phyloP scores from a whole-genome alignment of 2,329 filamentous ascomycete species.

The Didymella exigua region DNA sequence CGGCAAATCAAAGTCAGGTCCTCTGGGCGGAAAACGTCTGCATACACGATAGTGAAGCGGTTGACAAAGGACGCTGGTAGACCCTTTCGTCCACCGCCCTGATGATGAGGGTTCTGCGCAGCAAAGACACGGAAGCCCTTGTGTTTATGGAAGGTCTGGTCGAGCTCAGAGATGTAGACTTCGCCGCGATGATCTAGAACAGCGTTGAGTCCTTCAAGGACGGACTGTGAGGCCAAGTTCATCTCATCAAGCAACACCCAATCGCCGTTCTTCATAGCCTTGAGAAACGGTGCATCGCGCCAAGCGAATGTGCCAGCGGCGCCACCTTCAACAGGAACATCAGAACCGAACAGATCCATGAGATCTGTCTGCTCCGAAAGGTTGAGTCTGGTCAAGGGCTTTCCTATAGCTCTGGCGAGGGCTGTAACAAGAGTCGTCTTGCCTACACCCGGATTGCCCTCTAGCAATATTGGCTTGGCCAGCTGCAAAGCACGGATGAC shows the following conservation, averaged over 20 bases:
- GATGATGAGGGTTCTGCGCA: conserved; percentile 96
- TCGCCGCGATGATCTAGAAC: conserved; percentile 96
- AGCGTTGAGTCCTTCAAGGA: conserved; percentile 93
- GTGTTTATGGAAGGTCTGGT: conserved; percentile 90
- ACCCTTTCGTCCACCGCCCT: conserved; percentile 93
- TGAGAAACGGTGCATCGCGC: conserved; percentile 93
- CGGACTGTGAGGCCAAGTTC: conserved; percentile 96
- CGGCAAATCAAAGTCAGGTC: conserved; percentile 83
- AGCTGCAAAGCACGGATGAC: conserved; percentile 88
- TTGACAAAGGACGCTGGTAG: conserved; percentile 96
- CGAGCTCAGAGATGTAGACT: conserved; percentile 92
- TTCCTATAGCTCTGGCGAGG: conserved; percentile 77
- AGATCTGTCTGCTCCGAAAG: conserved; percentile 97
- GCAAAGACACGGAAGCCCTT: conserved; percentile 93
- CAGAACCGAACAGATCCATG: conserved; percentile 96
- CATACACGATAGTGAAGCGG: conserved; percentile 96
- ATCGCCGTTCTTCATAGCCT: conserved; percentile 94
- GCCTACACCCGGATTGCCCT: conserved; percentile 96
- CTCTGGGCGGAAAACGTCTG: conserved; percentile 81
- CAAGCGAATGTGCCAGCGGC: conserved; percentile 90
- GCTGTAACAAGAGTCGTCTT: conserved; percentile 94
- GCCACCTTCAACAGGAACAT: conserved; percentile 93
- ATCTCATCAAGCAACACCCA: conserved; percentile 99
- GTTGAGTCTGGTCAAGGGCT: conserved; percentile 89
- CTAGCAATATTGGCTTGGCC: conserved; percentile 87